A percentile compares a stretch with the other conserved stretches of the same genome.
Conservation (phyloP, 1,139 yeast species). For the Keqinozyma sinolaborantium region DNA sequence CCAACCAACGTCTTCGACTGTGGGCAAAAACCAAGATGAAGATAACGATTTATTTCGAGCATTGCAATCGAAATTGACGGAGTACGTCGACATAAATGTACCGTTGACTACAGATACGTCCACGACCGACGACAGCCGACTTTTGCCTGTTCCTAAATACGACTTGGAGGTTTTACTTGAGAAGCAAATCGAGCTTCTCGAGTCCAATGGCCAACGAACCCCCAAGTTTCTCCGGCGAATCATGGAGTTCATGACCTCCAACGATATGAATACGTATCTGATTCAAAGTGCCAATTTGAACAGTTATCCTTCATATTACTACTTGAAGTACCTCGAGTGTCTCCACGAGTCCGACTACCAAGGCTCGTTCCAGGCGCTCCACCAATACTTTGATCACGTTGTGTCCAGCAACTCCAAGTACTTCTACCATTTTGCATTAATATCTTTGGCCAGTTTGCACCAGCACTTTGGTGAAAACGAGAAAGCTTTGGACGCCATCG, state of each 20-base stretch:
- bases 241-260: conserved; percentile 42
- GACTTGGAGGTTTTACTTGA: conserved; percentile 53
- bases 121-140: conserved; percentile 8
- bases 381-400: conserved; percentile 84
- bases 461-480: conserved; percentile 71
- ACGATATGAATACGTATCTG: conserved; percentile 37
- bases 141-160: conserved; percentile 44
- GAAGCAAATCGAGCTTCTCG: conserved; percentile 54
- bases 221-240: conserved; percentile 44
- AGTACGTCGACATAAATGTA: conserved; percentile 15
- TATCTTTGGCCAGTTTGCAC: conserved; percentile 75
- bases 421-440: conserved; percentile 77
- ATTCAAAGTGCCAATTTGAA: conserved; percentile 45
- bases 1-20: background rate
- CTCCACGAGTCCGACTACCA: conserved; percentile 65
- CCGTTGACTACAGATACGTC: conserved; percentile 13
- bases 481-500: conserved; percentile 77
- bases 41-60: conserved; percentile 16
- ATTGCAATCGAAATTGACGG: conserved; percentile 19
- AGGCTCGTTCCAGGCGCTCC: conserved; percentile 68
- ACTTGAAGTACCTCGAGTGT: conserved; percentile 61
- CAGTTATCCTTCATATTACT: conserved; percentile 59
- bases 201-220: conserved; percentile 50
- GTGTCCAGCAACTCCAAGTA: conserved; percentile 63
- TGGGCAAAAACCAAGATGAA: conserved; percentile 7